These are phyloP conservation scores for Gymnopilus junonius DNA, from an alignment of 768 basidiomycete species.

Conservation along the genomic window DNA sequence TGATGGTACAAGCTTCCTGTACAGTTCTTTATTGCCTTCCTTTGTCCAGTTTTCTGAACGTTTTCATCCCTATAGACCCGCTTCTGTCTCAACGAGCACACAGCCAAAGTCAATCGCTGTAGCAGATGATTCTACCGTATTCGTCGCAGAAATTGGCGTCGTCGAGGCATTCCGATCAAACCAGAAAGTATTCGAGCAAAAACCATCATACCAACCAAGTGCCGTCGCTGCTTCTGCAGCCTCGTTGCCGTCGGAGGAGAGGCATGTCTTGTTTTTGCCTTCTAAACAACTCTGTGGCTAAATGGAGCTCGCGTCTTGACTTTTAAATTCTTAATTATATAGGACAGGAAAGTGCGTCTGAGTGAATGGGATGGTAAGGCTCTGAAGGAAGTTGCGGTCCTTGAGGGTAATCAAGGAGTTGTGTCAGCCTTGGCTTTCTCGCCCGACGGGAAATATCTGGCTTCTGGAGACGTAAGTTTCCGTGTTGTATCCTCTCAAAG, in stretches of 20 bases:
- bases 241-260: conserved; percentile 77
- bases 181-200: conserved; percentile 65
- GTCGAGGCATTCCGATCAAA: conserved; percentile 74
- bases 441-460: conserved; percentile 73
- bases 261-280: conserved; percentile 44
- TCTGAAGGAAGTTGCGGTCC: conserved; percentile 56
- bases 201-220: conserved; percentile 55
- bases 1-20: conserved; percentile 51
- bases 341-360: conserved; percentile 80
- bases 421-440: conserved; percentile 82
- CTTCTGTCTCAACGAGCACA: conserved; percentile 52
- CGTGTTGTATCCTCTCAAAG: neutral
- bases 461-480: conserved; percentile 81
- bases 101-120: conserved; percentile 75
- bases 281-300: no score
- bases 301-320: no score
- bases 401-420: conserved; percentile 72
- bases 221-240: conserved; percentile 54
- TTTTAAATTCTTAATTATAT: no score
- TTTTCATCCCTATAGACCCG: conserved; percentile 41
- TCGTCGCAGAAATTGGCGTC: conserved; percentile 59
- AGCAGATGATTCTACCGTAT: conserved; percentile 63
- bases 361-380: conserved; percentile 72
- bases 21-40: conserved; percentile 25
- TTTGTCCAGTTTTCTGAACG: neutral